Base-by-base conservation (phyloP, 2,329 filamentous ascomycete genomes). In the Neofusicoccum ribis region DNA sequence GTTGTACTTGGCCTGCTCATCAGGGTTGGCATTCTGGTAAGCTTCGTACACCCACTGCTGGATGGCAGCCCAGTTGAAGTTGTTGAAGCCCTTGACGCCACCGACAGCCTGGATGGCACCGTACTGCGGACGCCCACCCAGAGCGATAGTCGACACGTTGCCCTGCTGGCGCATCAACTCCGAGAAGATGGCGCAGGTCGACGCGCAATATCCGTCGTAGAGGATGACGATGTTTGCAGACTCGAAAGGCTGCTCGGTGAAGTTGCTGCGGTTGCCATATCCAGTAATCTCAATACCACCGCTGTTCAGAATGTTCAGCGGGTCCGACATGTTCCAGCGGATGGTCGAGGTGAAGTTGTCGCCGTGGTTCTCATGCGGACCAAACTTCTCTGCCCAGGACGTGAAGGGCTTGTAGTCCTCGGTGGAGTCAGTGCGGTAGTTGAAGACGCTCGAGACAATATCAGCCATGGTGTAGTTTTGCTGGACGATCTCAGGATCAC, bases 141-240 rank as follows among this genome's bases (percentile, higher is more conserved):
- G 76, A 5, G 82, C 83, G 62, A 83, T 79, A 4, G 81, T 83
- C 74, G 83, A 82, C n/a, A 87, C 83, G 39, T 82, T 81, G 23
- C 78, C 84, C 66, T 85, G 79, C 31, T 80, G 73, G 27, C 81
- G 81, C 69, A 88, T 76, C 69, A 87, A 80, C 68, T 88, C 83
- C 11, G 81, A 80, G 67, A 86, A 86, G 3, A 86, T 77, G 3
- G 84, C 82, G 74, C 86, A 88, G 2, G 85, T 85, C 0, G 84
- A 87, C 23, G 83, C 83, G 72, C 86, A 88, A 69, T 83, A 81
- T 39, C 85, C 86, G 69, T 88, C 86, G 60, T 84, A 82, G n/a
- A 88, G 73, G 31, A 86, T 71, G 56, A 87, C 78, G 36, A 79
- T 76, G 68, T 79, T 74, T 49, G 87, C 83, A 3, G 86, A 74